Base-by-base conservation (phyloP, 2,329 filamentous ascomycete genomes). In the Pseudonectria foliicola region DNA sequence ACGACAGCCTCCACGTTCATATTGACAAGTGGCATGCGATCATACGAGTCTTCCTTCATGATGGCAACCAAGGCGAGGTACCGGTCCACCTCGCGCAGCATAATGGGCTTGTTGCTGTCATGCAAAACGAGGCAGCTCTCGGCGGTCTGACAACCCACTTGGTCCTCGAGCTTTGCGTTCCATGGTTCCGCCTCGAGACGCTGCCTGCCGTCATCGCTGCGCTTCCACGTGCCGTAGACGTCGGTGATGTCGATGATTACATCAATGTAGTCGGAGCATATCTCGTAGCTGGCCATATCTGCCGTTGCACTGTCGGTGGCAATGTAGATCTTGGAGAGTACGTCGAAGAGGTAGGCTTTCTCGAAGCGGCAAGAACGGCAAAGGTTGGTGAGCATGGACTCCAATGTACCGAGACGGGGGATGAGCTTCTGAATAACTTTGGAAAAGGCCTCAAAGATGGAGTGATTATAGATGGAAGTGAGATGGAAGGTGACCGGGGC, bases 401-500 rank as follows among this genome's bases (percentile, higher is more conserved):
- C 92, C 37, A 98, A 77, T 16, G 89, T 93, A 6, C 88, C 86
- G 7, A 98, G 75, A 43, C 94, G 85, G 1, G 92, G 90, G 33
- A 98, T 90, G 21, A 98, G 75, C 61, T 95, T 95, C 62, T 98
- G 92, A 45, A 98, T 95, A 44, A 98, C 90, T 62, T 95, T 95
- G 67, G 83, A 90, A 59, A 98, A 95, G 32, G 92, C 92, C 63
- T 98, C 92, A 57, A 96, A 98, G 55, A 95, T 95, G 52, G 85
- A 93, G 64, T 95, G 90, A 60, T 98, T 92, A 70, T 96, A 98
- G 59, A 98, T 98, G 56, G 85, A 93, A 11, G 92, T 98, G 38
- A 95, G 79, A 59, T 98, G 90, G 64, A 95, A 98, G 39, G 84
- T 89, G 44, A 98, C 85, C 1, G 87, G 86, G 2, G 88, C 86